Conservation (phyloP, 2,329 filamentous ascomycete genomes). For the Chaetomium globosum region DNA sequence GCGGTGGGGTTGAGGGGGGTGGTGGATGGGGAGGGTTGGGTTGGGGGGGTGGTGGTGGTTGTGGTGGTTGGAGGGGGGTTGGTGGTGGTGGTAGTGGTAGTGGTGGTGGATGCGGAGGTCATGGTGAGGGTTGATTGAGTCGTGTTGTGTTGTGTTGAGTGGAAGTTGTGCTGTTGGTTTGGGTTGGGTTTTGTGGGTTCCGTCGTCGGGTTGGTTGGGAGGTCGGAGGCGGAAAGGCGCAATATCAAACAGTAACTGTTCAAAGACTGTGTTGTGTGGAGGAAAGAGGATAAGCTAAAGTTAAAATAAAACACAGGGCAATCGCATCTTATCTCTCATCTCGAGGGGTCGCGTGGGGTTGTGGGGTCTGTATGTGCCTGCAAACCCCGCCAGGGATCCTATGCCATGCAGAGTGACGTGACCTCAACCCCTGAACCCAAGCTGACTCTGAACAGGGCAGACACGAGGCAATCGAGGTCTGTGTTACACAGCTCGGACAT, state of each 20-base stretch:
- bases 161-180: too few relatives aligned
- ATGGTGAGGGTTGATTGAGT: neutral
- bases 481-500: neutral
- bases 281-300: neutral
- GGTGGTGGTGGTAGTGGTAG: too few relatives aligned
- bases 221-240: too few relatives aligned
- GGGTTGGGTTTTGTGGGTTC: too few relatives aligned
- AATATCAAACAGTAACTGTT: neutral
- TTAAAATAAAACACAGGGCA: neutral
- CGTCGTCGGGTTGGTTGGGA: neutral
- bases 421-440: neutral
- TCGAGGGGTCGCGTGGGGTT: neutral
- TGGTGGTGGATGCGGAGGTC: neutral
- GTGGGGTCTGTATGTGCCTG: neutral
- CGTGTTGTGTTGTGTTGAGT: neutral
- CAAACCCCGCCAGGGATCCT: neutral
- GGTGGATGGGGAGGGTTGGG: neutral
- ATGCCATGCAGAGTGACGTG: neutral
- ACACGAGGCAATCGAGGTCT: neutral
- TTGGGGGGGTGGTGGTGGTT: neutral
- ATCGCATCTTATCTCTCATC: neutral
- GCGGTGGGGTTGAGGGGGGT: conserved; percentile 29
- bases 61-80: neutral
- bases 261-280: neutral
- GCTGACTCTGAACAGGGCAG: neutral